Base-by-base conservation (phyloP, 2,329 filamentous ascomycete species). In the Hypoxylon sp. region DNA sequence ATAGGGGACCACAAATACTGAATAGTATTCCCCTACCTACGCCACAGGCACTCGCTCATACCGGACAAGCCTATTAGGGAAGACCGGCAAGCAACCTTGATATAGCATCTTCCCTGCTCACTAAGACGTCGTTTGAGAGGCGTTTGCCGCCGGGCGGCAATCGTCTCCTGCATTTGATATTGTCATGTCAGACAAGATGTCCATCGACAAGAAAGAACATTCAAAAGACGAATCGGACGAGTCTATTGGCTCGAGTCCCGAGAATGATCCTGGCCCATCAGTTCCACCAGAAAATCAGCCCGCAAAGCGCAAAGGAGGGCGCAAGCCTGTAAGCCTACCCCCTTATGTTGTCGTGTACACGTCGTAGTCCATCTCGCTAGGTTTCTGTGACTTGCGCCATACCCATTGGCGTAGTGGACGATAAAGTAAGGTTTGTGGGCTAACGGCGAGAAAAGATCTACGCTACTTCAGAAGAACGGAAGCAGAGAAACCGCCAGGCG, bases 391-490 rank as follows among this genome's bases (percentile, higher is more conserved):
- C 16, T 51, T 38, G 50, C n/a, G 32, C 42, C 9, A 45, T 26
- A 12, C 22, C 40, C 6, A 18, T 30, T n/a, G 24, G 36, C 40
- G 46, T 20, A 45, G 55, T 22, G 45, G 50, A 45, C 30, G 36
- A 18, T 14, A 48, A 24, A 18, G n/a, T 50, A 32, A 18, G 60
- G 46, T 60, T 53, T 51, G 59, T 16, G 63, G 53, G 48, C 71
- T 72, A 53, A 73, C 70, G 16, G 22, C 26, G 52, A 46, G 42
- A 40, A 65, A 72, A 97, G 95, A 97, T 97, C 70, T 99, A 99
- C 85, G 96, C 96, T 57, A 99, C 96, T 33, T 98, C 96, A 9
- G 96, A 99, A 80, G 96, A 99, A 81, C 90, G 96, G 75, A 98
- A 99, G 83, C 96, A 98, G 81, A 89, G 96, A 70, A 99, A 99